These are phyloP conservation scores for Collybia sp. DNA, from an alignment of 768 basidiomycete genomes.

Conservation along the genomic window DNA sequence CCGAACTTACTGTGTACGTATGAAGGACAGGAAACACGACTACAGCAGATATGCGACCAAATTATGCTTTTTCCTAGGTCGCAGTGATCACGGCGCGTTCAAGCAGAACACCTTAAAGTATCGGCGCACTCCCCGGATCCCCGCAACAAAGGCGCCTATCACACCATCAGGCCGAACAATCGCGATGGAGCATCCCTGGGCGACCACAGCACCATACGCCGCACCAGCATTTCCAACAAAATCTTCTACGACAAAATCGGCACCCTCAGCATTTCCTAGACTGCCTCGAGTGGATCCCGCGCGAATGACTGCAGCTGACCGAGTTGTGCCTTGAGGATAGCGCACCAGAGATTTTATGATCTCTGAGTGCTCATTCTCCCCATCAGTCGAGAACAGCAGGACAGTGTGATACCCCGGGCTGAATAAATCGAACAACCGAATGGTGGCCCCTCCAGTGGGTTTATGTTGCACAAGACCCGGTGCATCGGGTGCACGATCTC, in stretches of 20 bases:
- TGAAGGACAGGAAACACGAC: too few relatives aligned
- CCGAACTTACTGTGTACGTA: too few relatives aligned
- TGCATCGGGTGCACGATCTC: constrained; percentile 42
- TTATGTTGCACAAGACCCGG: constrained; percentile 21
- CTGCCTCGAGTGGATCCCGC: constrained; percentile 6
- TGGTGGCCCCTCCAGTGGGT: constrained; percentile 9
- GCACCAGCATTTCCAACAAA: constrained; percentile 30
- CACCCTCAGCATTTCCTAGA: constrained; percentile 6
- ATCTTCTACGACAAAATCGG: constrained; percentile 31
- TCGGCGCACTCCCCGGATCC: constrained; percentile 20
- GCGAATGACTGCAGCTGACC: constrained; percentile 22
- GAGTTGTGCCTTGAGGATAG: constrained; percentile 18
- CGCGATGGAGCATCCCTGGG: constrained; percentile 22
- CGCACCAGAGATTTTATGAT: constrained; percentile 8
- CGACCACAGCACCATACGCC: constrained; percentile 28
- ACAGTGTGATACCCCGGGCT: constrained; percentile 31
- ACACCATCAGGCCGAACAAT: constrained; percentile 43
- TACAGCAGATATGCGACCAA: too few relatives aligned
- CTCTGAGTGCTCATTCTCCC: constrained; percentile 13
- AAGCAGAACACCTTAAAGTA: constrained; percentile 29
- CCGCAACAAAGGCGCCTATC: constrained; percentile 33
- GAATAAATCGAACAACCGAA: constrained; percentile 31
- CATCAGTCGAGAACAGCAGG: constrained; percentile 28
- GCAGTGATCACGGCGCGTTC: too few relatives aligned
- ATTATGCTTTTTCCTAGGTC: too few relatives aligned